A percentile compares a stretch with the other conserved stretches of the same genome.
Conservation (phyloP, 768 basidiomycete genomes). For the Sarcodon sp. region DNA sequence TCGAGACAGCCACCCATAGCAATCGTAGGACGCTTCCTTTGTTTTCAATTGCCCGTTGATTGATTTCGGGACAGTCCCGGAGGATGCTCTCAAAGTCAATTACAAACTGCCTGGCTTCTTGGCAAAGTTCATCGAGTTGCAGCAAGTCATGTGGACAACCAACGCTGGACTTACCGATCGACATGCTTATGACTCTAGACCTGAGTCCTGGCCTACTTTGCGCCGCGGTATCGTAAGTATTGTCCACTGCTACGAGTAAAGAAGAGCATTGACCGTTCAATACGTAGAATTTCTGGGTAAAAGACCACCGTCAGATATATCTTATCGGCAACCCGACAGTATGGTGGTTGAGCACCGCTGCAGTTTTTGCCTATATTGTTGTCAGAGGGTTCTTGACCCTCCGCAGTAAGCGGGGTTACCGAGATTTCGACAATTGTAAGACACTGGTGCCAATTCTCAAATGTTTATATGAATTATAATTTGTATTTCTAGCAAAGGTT, state of each 20-base stretch:
- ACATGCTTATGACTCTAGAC: slow-evolving; percentile 93
- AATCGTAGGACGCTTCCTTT: slow-evolving; percentile 34
- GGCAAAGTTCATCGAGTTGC: slow-evolving; percentile 81
- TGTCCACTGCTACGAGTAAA: neutral
- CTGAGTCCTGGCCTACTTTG: slow-evolving; percentile 81
- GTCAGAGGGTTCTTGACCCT: slow-evolving; percentile 75
- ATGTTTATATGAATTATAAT: neutral
- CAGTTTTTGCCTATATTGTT: slow-evolving; percentile 52
- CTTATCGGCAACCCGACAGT: slow-evolving; percentile 89
- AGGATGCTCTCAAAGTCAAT: slow-evolving; percentile 71
- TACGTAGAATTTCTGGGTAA: slow-evolving; percentile 92
- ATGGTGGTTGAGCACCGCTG: slow-evolving; percentile 78
- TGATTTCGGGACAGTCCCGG: slow-evolving; percentile 37
- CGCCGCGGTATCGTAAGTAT: slow-evolving; percentile 81
- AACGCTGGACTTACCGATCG: slow-evolving; percentile 93
- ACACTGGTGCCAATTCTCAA: neutral
- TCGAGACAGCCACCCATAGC: slow-evolving; percentile 77
- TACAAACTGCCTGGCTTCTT: slow-evolving; percentile 87
- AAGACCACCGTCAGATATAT: slow-evolving; percentile 92
- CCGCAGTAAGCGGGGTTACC: slow-evolving; percentile 80
- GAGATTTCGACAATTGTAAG: slow-evolving; percentile 89
- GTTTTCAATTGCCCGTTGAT: neutral
- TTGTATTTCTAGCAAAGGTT: slow-evolving; percentile 53
- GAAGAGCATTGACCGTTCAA: slow-evolving; percentile 2
- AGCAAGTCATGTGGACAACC: slow-evolving; percentile 93